These are phyloP conservation scores for Taiozyma onychis DNA, from an alignment of 1,139 yeast genomes.

Conservation along the genomic window DNA sequence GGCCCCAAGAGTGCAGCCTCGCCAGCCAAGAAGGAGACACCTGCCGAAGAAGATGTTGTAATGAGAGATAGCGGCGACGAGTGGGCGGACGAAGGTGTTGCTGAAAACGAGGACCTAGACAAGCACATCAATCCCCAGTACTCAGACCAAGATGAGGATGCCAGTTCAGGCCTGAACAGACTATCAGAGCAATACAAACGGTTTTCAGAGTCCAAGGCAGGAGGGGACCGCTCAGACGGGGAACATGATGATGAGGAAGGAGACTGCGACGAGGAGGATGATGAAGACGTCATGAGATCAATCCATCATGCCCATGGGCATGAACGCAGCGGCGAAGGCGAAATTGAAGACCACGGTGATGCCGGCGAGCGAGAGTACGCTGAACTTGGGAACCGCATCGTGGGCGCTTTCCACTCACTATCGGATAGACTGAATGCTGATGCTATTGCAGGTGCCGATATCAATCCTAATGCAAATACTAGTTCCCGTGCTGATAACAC, in stretches of 20 bases:
- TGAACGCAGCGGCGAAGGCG: conserved; percentile 22
- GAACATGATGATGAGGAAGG: conserved; percentile 11
- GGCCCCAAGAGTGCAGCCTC: neutral
- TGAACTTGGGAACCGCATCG: conserved; percentile 3
- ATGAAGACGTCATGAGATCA: conserved; percentile 22
- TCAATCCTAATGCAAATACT: neutral
- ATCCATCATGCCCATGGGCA: conserved; percentile 23
- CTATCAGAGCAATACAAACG: conserved; percentile 20
- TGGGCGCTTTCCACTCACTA: conserved; percentile 17
- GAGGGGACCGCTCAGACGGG: conserved; percentile 4
- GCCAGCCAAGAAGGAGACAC: neutral
- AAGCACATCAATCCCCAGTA: conserved; percentile 13
- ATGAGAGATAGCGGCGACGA: conserved; percentile 8
- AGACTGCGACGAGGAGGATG: conserved; percentile 21
- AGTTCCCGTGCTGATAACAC: neutral
- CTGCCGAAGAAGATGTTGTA: neutral
- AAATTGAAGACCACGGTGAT: conserved; percentile 20
- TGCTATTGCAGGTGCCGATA: neutral
- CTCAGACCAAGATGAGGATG: conserved; percentile 24
- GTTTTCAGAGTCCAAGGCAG: conserved; percentile 8
- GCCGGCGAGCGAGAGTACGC: conserved; percentile 24
- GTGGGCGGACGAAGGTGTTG: conserved; percentile 25
- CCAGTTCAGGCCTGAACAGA: conserved; percentile 18
- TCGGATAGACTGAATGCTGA: conserved; percentile 12
- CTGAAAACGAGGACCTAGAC: conserved; percentile 16